A percentile compares a stretch with the other conserved stretches of the same genome.
Evolutionary conservation across 441 rosid species (phyloP).

Genomic region (Arabidopsis hybrid): DNA sequence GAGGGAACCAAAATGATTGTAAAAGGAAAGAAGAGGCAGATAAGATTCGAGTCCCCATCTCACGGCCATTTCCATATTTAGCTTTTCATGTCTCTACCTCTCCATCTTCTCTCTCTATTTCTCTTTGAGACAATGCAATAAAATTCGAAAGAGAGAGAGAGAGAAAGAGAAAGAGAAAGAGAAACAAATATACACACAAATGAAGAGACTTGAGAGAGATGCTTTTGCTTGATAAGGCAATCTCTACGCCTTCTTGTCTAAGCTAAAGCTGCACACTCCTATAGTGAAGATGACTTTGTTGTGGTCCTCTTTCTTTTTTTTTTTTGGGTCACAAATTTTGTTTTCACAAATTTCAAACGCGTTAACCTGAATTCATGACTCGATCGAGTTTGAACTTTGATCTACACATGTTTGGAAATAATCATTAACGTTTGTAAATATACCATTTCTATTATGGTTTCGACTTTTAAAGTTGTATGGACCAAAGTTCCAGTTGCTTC

Average conservation of each 20-base stretch:
- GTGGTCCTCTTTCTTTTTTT: conserved; percentile 40
- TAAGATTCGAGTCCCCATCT: conserved; percentile 50
- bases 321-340: not conserved
- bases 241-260: conserved; percentile 44
- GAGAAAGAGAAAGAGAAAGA: conserved; percentile 32
- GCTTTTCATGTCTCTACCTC: conserved; percentile 55
- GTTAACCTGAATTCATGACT: conserved; percentile 7
- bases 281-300: conserved; percentile 35
- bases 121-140: conserved; percentile 14
- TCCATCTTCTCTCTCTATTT: conserved; percentile 47
- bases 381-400: conserved; percentile 1
- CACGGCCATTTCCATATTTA: conserved; percentile 45
- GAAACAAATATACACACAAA: conserved; percentile 44
- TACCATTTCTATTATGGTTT: not conserved
- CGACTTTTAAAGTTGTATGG: not conserved
- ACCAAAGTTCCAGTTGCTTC: not conserved
- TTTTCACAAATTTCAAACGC: conserved; percentile 25
- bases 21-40: conserved; percentile 51
- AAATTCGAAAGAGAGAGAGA: not conserved
- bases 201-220: conserved; percentile 44
- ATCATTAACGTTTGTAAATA: conserved; percentile 6
- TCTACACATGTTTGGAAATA: conserved; percentile 2
- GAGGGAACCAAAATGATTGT: conserved; percentile 58
- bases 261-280: conserved; percentile 44
- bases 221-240: conserved; percentile 63